Conservation (phyloP, 2,329 filamentous ascomycete genomes). For the Tolypocladium album region DNA sequence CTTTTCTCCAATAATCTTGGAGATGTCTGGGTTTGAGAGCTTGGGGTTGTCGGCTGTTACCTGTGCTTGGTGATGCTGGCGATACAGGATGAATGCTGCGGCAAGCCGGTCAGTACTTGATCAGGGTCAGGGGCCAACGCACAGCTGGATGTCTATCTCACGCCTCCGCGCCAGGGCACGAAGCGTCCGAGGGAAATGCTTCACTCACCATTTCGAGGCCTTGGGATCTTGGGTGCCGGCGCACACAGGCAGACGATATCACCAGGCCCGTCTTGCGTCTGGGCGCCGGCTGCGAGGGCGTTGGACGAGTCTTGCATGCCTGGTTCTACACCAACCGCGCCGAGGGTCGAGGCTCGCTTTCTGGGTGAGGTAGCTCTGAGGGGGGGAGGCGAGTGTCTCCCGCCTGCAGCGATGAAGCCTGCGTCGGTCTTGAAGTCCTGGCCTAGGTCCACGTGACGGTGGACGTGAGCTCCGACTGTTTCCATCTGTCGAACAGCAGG, state of each 20-base stretch:
- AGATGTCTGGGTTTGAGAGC: conserved; percentile 89
- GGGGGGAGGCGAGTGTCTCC: conserved; percentile 3
- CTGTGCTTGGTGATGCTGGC: conserved; percentile 78
- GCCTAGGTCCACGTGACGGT: conserved; percentile 10
- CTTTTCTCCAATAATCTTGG: conserved; percentile 90
- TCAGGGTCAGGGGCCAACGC: neutral
- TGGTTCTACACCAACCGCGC: conserved; percentile 31
- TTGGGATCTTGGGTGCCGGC: conserved; percentile 44
- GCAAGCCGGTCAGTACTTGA: conserved; percentile 11
- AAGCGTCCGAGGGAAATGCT: neutral
- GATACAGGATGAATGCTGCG: conserved; percentile 92
- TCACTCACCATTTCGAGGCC: conserved; percentile 47
- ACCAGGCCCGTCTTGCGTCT: conserved; percentile 18
- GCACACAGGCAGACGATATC: conserved; percentile 46
- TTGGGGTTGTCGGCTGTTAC: conserved; percentile 79
- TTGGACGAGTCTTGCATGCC: conserved; percentile 18
- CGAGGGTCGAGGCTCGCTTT: conserved; percentile 36
- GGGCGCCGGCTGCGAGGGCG: conserved; percentile 15
- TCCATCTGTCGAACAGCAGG: conserved; percentile 12
- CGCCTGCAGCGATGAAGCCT: conserved; percentile 4
- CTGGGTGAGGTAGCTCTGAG: conserved; percentile 10
- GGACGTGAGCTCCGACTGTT: conserved; percentile 9
- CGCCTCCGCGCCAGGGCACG: neutral
- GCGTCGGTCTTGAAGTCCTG: conserved; percentile 7
- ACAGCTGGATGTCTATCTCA: neutral